Percentiles rank a stretch among this genome's conserved stretches.
phyloP scores from a whole-genome alignment of 2,329 filamentous ascomycete species.

The Talaromyces sp. region DNA sequence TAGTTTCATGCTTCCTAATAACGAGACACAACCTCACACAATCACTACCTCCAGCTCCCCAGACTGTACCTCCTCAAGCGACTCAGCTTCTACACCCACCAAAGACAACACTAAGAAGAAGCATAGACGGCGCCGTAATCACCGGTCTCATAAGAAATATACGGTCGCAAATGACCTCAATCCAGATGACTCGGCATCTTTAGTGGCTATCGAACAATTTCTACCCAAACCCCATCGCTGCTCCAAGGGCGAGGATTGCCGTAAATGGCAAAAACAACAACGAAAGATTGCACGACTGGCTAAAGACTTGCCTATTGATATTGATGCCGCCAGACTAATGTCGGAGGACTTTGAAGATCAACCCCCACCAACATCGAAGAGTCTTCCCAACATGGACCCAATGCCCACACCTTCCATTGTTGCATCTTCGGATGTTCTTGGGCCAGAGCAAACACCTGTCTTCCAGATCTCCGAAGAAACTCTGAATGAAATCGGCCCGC shows the following conservation, averaged over 20 bases:
- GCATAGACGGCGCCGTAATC: slow-evolving; percentile 26
- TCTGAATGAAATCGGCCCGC: slow-evolving; percentile 64
- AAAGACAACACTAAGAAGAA: slow-evolving; percentile 14
- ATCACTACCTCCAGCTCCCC: background rate
- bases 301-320: slow-evolving; percentile 66
- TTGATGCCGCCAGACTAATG: slow-evolving; percentile 64
- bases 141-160: slow-evolving; percentile 36
- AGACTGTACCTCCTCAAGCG: background rate
- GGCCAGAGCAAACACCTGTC: slow-evolving; percentile 62
- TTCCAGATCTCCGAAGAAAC: slow-evolving; percentile 69
- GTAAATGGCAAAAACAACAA: slow-evolving; percentile 78
- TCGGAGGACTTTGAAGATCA: slow-evolving; percentile 37
- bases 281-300: slow-evolving; percentile 71
- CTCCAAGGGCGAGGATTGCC: slow-evolving; percentile 80
- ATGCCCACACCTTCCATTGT: slow-evolving; percentile 62
- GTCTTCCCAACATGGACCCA: slow-evolving; percentile 64
- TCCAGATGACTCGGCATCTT: slow-evolving; percentile 80
- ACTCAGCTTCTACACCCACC: background rate
- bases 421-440: slow-evolving; percentile 86
- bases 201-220: slow-evolving; percentile 86
- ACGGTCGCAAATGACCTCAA: background rate
- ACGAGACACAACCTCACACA: no score
- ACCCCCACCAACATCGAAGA: slow-evolving; percentile 56
- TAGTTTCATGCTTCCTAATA: slow-evolving; percentile 16
- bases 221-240: slow-evolving; percentile 81